These are phyloP conservation scores for Penicillium sp. DNA, from an alignment of 2,329 filamentous ascomycete genomes.

Conservation along the genomic window DNA sequence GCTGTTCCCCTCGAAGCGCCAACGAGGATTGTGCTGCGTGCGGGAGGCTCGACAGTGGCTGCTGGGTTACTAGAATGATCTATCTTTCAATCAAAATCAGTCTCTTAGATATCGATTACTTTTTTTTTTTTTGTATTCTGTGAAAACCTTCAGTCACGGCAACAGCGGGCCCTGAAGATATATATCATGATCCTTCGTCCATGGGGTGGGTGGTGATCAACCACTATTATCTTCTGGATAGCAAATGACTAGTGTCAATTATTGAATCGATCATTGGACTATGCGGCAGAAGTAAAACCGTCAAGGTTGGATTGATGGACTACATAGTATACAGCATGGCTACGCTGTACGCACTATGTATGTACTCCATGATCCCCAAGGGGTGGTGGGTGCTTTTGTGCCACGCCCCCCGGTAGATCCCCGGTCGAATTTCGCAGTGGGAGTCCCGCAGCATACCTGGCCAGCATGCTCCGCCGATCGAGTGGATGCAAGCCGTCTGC, in stretches of 20 bases:
- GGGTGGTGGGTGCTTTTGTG: background rate
- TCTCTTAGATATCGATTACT: no score
- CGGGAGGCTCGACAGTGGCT: slow-evolving; percentile 79
- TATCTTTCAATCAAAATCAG: background rate
- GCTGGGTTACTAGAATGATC: slow-evolving; percentile 72
- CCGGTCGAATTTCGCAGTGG: background rate
- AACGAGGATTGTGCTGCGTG: slow-evolving; percentile 75
- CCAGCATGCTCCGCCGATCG: background rate
- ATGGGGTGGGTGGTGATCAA: no score
- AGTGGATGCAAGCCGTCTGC: slow-evolving; percentile 14
- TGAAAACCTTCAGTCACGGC: background rate
- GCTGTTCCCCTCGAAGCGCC: slow-evolving; percentile 78
- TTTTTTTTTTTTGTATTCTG: background rate
- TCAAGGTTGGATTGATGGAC: background rate
- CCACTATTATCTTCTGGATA: no score
- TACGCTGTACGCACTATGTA: background rate
- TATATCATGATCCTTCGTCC: no score
- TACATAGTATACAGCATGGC: background rate
- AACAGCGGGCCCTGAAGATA: background rate
- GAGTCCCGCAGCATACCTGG: background rate
- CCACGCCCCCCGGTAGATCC: slow-evolving; percentile 13
- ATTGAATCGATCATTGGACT: background rate
- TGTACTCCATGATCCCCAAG: background rate
- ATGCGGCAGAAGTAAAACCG: background rate
- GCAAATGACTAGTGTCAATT: background rate